Conservation (phyloP, 2,329 filamentous ascomycete species). For the Colletotrichum sp. region DNA sequence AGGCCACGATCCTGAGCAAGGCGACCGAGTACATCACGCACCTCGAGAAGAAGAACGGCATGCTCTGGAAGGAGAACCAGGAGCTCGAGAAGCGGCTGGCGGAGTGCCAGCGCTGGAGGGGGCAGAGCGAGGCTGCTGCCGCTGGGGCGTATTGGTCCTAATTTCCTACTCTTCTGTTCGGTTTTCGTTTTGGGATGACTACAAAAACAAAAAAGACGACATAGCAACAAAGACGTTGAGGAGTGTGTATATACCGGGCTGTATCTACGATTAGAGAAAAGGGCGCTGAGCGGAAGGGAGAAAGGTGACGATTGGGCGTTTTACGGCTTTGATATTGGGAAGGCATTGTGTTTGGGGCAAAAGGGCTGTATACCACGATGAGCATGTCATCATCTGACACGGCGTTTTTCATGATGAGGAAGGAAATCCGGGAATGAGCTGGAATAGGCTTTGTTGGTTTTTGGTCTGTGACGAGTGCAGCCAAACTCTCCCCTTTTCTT, state of each 20-base stretch:
- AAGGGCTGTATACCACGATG: neutral
- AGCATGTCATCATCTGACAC: neutral
- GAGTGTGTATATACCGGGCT: neutral
- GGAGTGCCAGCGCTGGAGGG: constrained; percentile 15
- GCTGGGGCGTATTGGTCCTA: constrained; percentile 4
- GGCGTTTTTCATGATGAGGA: neutral
- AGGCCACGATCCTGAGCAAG: constrained; percentile 46
- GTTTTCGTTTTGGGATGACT: neutral
- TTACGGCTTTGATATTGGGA: neutral
- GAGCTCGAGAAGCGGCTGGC: constrained; percentile 32
- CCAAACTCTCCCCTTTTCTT: neutral
- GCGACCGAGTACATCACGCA: constrained; percentile 42
- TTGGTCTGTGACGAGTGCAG: neutral
- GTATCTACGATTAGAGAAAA: neutral
- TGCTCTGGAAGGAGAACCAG: constrained; percentile 34
- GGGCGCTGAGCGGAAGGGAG: neutral
- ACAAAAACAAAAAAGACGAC: neutral
- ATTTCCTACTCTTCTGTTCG: fast-evolving
- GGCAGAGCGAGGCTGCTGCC: neutral
- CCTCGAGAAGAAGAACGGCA: constrained; percentile 38
- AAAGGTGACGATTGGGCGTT: neutral
- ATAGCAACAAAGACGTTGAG: neutral
- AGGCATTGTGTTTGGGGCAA: neutral
- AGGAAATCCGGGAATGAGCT: neutral
- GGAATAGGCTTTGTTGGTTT: neutral